Percentiles rank a stretch among this genome's conserved stretches.
phyloP scores from a whole-genome alignment of 2,329 filamentous ascomycete genomes.

The Xylaria sp. region DNA sequence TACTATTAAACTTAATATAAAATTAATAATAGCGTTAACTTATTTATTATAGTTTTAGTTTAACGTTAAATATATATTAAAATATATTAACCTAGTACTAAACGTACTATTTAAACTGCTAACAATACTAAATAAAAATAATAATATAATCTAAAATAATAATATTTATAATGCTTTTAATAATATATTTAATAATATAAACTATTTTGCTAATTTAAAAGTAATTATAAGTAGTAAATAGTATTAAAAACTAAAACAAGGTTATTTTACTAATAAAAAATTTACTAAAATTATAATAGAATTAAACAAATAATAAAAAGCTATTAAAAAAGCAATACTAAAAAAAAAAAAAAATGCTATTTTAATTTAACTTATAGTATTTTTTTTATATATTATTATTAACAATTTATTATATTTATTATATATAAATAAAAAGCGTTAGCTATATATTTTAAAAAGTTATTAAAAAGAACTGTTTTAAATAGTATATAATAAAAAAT shows the following conservation, averaged over 20 bases:
- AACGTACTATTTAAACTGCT: not conserved
- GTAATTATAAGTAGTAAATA: not conserved
- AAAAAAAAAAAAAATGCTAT: not conserved
- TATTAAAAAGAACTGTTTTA: not conserved
- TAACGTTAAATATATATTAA: conserved; percentile 10
- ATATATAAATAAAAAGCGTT: not conserved
- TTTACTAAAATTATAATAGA: not conserved
- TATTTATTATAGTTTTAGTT: conserved; percentile 2
- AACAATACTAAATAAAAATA: not conserved
- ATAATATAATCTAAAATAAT: not conserved
- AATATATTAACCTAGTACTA: not conserved
- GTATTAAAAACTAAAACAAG: too few species aligned
- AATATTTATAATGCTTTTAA: not conserved
- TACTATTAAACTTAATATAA: conserved; percentile 7
- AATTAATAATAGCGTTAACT: not conserved
- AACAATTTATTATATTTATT: not conserved
- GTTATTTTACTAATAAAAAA: not conserved
- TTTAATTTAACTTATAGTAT: not conserved
- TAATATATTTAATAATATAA: not conserved
- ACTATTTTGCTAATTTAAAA: not conserved
- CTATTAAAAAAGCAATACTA: not conserved
- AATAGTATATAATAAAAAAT: not conserved
- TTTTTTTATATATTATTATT: not conserved
- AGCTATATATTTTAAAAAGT: not conserved
- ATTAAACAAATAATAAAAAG: not conserved